Evolutionary conservation across 352 stramenopile genomes (phyloP).

Genomic region (Phytophthora pseudosyringae): DNA sequence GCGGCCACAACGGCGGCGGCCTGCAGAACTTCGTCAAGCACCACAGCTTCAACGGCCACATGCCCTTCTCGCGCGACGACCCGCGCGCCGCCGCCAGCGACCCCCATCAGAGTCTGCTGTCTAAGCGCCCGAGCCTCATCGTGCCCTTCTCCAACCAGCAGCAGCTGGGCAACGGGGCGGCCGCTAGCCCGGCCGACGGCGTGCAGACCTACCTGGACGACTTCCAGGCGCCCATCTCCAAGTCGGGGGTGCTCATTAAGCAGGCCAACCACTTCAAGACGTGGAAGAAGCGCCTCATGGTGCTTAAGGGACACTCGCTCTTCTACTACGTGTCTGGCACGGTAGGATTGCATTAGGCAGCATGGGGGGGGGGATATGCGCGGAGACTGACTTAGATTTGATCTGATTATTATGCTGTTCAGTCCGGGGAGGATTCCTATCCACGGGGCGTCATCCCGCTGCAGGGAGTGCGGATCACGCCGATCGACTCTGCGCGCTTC

Average conservation of each 20-base stretch:
- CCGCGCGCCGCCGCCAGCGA: conserved; percentile 28
- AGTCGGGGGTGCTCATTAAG: conserved; percentile 88
- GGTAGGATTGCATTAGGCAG: conserved; percentile 43
- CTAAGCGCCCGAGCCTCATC: conserved; percentile 79
- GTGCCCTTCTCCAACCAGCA: conserved; percentile 62
- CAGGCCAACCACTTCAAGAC: conserved; percentile 91
- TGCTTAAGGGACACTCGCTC: conserved; percentile 86
- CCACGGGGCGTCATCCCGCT: conserved; percentile 82
- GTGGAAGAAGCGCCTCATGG: conserved; percentile 90
- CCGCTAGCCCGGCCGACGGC: conserved; percentile 30
- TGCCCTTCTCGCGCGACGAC: conserved; percentile 62
- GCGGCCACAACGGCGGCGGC: conserved; percentile 34
- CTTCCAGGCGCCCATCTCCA: conserved; percentile 84
- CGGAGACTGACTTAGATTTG: conserved; percentile 8
- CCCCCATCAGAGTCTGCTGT: conserved; percentile 60
- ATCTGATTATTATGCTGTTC: conserved; percentile 18
- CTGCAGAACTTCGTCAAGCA: conserved; percentile 58
- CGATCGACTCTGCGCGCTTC: conserved; percentile 77
- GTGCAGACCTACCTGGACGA: conserved; percentile 67
- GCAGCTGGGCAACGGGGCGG: conserved; percentile 20
- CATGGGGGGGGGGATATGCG: not conserved
- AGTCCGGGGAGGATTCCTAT: conserved; percentile 89
- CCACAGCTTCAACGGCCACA: conserved; percentile 76
- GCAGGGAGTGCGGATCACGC: conserved; percentile 78
- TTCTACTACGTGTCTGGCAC: conserved; percentile 91